These are phyloP conservation scores for Abelmoschus esculentus DNA, from an alignment of 345 rosid genomes.

Conservation along the genomic window DNA sequence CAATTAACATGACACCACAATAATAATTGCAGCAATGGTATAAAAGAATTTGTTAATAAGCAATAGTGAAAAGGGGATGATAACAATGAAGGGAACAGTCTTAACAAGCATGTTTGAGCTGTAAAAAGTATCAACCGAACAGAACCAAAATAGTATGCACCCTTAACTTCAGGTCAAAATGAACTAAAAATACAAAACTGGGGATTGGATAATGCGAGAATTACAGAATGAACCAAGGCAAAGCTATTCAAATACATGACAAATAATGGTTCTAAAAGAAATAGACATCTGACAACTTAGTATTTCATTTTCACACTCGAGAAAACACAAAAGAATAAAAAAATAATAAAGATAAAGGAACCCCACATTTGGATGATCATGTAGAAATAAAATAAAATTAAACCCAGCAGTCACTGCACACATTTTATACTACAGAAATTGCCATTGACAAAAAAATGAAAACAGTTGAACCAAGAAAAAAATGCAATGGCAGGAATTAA, in stretches of 20 bases:
- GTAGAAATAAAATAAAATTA: neutral
- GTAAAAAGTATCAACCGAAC: neutral
- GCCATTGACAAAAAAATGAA: neutral
- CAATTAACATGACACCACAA: slow-evolving; percentile 3
- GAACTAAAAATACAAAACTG: neutral
- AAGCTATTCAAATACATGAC: neutral
- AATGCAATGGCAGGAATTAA: neutral
- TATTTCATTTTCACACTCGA: neutral
- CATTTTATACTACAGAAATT: neutral
- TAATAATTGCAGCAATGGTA: slow-evolving; percentile 1
- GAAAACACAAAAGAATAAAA: neutral
- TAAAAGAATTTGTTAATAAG: neutral
- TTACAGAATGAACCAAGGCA: neutral
- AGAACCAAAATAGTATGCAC: neutral
- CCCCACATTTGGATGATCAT: neutral
- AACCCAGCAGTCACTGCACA: neutral
- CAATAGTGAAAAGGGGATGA: neutral
- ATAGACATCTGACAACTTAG: neutral
- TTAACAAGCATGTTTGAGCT: neutral
- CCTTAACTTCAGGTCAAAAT: neutral
- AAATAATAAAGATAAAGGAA: neutral
- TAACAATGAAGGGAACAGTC: neutral
- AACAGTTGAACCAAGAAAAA: neutral
- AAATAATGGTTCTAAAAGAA: neutral
- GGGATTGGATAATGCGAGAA: neutral